Base-by-base conservation (phyloP, 208 protist genomes). In the Wallacemonas collosoma region DNA sequence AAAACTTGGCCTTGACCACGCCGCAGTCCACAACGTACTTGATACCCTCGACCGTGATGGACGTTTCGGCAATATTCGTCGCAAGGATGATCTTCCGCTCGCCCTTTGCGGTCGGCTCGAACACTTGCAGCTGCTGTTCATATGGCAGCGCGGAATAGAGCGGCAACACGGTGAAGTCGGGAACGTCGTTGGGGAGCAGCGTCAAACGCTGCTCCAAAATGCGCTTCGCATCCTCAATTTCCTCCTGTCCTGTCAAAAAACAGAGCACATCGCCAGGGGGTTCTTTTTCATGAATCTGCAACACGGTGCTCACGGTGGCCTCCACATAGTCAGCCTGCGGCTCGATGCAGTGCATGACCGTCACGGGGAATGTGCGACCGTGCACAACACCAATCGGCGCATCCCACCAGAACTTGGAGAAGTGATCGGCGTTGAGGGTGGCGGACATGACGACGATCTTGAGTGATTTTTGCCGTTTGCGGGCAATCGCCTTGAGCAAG, bases 31-130 rank as follows among this genome's bases (percentile, higher is more conserved):
- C 96, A 2, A 99, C 98, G 84, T 99, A 99, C 43, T 98, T 91
- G 68, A 99, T 99, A 39, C 97, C 98, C 79, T 99, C 96, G 54
- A 99, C 99, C 12, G 99, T 99, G 26, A 99, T 90, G 41, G 98
- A 99, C 3, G 99, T 99, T 73, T 99, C 98, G 43, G 99, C 99
- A 76, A 99, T 99, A 86, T 99, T 99, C 44, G 99, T 99, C 1
- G 99, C 98, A 7, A 99, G 78, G 45, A 99, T 98, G 2, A 98
- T 88, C 76, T 98, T 99, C 65, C 98, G 88, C 36, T 89, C 80
- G 0, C 87, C 86, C 0, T 68, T 72, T 6, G 94, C 87, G 38
- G 94, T 87, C 1, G 96, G 91, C 69, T 99, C 98, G 76, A 99
- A 99, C 47, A 99, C 98, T 9, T 86, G 87, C 36, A 97, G 73